A percentile compares a stretch with the other conserved stretches of the same genome.
These are phyloP conservation scores for Ceratocystis diversiconidia DNA, from an alignment of 2,329 filamentous ascomycete genomes.

Conservation along the genomic window DNA sequence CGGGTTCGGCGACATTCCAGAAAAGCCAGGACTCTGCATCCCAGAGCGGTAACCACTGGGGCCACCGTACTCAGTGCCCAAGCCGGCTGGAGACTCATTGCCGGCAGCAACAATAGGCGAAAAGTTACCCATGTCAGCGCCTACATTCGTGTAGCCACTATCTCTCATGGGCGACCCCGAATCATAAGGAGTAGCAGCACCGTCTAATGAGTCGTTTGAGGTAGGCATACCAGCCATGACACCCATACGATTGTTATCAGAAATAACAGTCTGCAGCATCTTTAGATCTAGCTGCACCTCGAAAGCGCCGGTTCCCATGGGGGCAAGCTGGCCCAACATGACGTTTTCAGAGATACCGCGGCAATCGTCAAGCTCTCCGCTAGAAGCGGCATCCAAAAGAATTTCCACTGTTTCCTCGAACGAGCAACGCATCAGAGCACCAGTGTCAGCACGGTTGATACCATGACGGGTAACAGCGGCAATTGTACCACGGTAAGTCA, in stretches of 20 bases:
- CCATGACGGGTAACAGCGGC: slow-evolving; percentile 96
- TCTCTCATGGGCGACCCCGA: slow-evolving; percentile 67
- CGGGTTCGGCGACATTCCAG: slow-evolving; percentile 50
- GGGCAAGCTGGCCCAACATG: slow-evolving; percentile 93
- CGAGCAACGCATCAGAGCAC: slow-evolving; percentile 96
- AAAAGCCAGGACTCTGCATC: slow-evolving; percentile 46
- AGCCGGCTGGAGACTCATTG: slow-evolving; percentile 55
- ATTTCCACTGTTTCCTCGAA: slow-evolving; percentile 99
- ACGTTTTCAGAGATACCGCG: slow-evolving; percentile 97
- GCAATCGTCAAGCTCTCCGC: slow-evolving; percentile 93
- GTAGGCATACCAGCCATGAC: slow-evolving; percentile 66
- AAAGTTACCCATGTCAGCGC: slow-evolving; percentile 49
- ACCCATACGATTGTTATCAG: slow-evolving; percentile 76
- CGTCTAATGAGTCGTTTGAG: slow-evolving; percentile 61
- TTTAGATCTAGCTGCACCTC: slow-evolving; percentile 85
- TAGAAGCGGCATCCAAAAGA: slow-evolving; percentile 83
- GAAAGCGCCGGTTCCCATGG: slow-evolving; percentile 92
- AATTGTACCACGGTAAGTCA: slow-evolving; percentile 87
- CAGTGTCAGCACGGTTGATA: slow-evolving; percentile 95
- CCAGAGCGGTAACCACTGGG: slow-evolving; percentile 37
- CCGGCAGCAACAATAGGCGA: slow-evolving; percentile 65
- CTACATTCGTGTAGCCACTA: slow-evolving; percentile 49
- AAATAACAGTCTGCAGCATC: slow-evolving; percentile 90
- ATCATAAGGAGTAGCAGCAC: slow-evolving; percentile 90
- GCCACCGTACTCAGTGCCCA: slow-evolving; percentile 46